Evolutionary conservation across 2,329 filamentous ascomycete species (phyloP), one percentile per base, ranked within the genome.

Genomic region (Macroventuria anomochaeta): DNA sequence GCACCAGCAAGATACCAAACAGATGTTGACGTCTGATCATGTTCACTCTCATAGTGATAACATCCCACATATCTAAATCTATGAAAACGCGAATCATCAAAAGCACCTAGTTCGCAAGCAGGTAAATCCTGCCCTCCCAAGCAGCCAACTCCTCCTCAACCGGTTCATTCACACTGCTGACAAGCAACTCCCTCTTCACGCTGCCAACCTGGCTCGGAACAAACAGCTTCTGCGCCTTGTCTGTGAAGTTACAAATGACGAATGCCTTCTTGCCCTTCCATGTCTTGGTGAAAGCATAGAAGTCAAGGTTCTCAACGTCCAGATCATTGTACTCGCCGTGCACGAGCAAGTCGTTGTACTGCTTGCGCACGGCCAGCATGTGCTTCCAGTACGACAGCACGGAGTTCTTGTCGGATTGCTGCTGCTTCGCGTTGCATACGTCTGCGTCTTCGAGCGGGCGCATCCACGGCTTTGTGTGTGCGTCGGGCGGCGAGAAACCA

Each of bases 351-450:
- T 85, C 80, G 13, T 78, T 78, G 63, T 85, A 77, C 57, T 80
- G 71, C 70, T 84, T 85, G 38, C 87, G 78, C 37, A 84, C 74
- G 47, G 63, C 65, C 34, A 89, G 73, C 59, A 81, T 79, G 38
- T 75, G 70, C 70, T 81, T 82, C 84, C 86, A 89, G 71, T 87
- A 89, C 32, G 80, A 77, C 44, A 85, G 76, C 3, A 87, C 82
- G 7, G 80, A 82, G 10, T 69, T 62, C 38, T 75, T 67, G 42
- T 73, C 69, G 0, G 44, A 29, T 18, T 67, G 59, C 65, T 89
- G 86, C 1, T 77, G 75, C 10, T 80, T 78, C 1, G 84, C 86
- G 54, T 89, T 88, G 67, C 86, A 75, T 0, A 71, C 69, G 34
- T 67, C 73, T 53, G 82, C 83, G 44, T 83, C 79, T 20, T 84